These are phyloP conservation scores for Nicotiana knightiana DNA, from an alignment of 257 asterid species.

Conservation along the genomic window DNA sequence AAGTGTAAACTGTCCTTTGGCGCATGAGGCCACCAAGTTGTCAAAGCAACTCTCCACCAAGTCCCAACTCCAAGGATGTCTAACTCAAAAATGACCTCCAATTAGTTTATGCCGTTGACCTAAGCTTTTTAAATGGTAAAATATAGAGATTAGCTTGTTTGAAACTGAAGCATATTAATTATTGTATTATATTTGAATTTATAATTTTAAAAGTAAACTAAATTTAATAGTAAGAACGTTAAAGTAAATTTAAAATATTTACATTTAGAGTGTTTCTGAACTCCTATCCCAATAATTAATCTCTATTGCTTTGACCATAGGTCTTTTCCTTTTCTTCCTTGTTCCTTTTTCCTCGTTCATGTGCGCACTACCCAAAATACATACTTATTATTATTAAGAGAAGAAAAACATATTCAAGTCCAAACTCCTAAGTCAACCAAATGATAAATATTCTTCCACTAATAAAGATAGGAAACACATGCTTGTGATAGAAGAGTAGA, in stretches of 20 bases:
- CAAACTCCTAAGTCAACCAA: not conserved
- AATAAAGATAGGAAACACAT: not conserved
- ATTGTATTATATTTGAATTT: too few species aligned
- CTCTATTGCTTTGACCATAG: not conserved
- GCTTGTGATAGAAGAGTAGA: not conserved
- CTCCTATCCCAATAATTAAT: too few species aligned
- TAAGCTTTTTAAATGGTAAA: not conserved
- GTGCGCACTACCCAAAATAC: not conserved
- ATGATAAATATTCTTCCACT: not conserved
- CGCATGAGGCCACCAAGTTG: not conserved
- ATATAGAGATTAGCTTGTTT: not conserved
- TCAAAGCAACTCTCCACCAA: not conserved
- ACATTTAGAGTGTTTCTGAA: too few species aligned
- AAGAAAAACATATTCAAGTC: not conserved
- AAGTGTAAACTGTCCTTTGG: not conserved
- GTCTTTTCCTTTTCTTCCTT: not conserved
- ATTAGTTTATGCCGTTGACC: constrained; percentile 3
- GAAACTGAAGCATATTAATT: not conserved
- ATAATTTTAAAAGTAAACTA: too few species aligned
- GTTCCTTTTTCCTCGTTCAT: not conserved
- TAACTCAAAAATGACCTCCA: not conserved
- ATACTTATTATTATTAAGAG: not conserved
- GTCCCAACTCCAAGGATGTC: not conserved
- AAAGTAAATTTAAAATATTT: too few species aligned
- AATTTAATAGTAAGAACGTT: too few species aligned